Conservation (phyloP, 1,139 yeast genomes). For the Candida buenavistaensis region DNA sequence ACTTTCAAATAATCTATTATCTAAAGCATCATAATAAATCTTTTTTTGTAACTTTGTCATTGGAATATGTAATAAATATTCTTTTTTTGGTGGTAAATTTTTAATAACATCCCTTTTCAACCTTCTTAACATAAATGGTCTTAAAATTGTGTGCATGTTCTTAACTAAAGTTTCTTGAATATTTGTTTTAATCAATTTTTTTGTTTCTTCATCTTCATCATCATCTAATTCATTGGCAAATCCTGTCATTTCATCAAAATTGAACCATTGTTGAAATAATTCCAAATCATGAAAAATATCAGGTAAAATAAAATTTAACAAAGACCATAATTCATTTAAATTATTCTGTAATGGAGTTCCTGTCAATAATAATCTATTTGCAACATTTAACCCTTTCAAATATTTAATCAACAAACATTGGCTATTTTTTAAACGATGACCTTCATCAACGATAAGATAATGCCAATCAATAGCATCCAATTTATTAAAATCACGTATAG, state of each 20-base stretch:
- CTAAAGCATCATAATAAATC: slow-evolving; percentile 62
- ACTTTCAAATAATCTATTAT: slow-evolving; percentile 40
- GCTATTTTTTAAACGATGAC: slow-evolving; percentile 84
- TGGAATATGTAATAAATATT: slow-evolving; percentile 75
- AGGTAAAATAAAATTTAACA: slow-evolving; percentile 84
- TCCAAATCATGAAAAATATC: slow-evolving; percentile 90
- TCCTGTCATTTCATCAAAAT: slow-evolving; percentile 58
- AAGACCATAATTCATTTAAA: slow-evolving; percentile 84
- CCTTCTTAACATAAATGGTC: slow-evolving; percentile 84
- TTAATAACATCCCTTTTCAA: slow-evolving; percentile 70
- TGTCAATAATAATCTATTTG: slow-evolving; percentile 75
- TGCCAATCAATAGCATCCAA: slow-evolving; percentile 66
- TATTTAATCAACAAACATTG: slow-evolving; percentile 73
- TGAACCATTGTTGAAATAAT: slow-evolving; percentile 91
- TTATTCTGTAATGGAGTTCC: slow-evolving; percentile 96
- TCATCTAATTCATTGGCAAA: slow-evolving; percentile 33
- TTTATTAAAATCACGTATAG: slow-evolving; percentile 62
- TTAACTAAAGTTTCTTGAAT: slow-evolving; percentile 64
- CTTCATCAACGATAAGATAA: slow-evolving; percentile 91
- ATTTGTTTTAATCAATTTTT: slow-evolving; percentile 55
- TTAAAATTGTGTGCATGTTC: slow-evolving; percentile 80
- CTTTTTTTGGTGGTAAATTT: slow-evolving; percentile 82
- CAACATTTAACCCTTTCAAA: slow-evolving; percentile 62
- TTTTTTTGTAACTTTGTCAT: slow-evolving; percentile 62
- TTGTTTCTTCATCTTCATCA: slow-evolving; percentile 30